Evolutionary conservation across 2,329 filamentous ascomycete genomes (phyloP).

Genomic region (Ceratocystiopsis minuta): DNA sequence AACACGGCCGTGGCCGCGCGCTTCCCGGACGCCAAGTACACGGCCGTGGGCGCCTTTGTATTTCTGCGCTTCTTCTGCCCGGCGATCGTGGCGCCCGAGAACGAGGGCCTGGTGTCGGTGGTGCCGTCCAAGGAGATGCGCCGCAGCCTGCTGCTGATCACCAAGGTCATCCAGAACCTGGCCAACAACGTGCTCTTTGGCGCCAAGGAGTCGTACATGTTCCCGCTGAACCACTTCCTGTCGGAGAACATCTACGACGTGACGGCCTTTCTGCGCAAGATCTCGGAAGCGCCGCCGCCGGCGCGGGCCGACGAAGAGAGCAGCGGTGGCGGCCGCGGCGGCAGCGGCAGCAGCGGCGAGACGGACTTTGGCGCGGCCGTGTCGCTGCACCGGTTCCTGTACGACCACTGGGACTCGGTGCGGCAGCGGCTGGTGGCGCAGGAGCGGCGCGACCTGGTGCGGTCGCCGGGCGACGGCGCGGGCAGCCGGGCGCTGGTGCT

Average conservation of each 20-base stretch:
- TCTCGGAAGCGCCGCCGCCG: slow-evolving; percentile 22
- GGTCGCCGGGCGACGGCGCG: slow-evolving; percentile 33
- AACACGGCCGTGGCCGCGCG: slow-evolving; percentile 42
- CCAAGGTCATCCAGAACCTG: slow-evolving; percentile 53
- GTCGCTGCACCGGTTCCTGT: slow-evolving; percentile 48
- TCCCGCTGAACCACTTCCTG: slow-evolving; percentile 49
- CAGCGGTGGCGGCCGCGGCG: slow-evolving; percentile 21
- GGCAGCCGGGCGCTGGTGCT: slow-evolving; percentile 37
- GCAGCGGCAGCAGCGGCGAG: slow-evolving; percentile 30
- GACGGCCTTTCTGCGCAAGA: slow-evolving; percentile 47
- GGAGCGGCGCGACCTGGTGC: slow-evolving; percentile 37
- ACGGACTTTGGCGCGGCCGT: slow-evolving; percentile 58
- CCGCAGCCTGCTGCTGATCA: slow-evolving; percentile 47
- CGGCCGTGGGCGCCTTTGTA: slow-evolving; percentile 52
- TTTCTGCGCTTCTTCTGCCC: slow-evolving; percentile 58
- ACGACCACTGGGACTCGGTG: slow-evolving; percentile 55
- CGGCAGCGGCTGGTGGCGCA: slow-evolving; percentile 43
- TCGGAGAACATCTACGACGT: slow-evolving; percentile 50
- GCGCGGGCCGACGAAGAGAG: slow-evolving; percentile 28
- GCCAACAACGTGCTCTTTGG: slow-evolving; percentile 57
- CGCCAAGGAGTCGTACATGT: slow-evolving; percentile 57
- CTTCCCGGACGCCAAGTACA: slow-evolving; percentile 54
- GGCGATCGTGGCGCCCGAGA: slow-evolving; percentile 52
- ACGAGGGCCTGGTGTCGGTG: slow-evolving; percentile 43
- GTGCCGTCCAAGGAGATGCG: slow-evolving; percentile 51